Evolutionary conservation across 202 grass and related monocot species (phyloP), one percentile per base, ranked within the genome.

Genomic region (Panicum virgatum): DNA sequence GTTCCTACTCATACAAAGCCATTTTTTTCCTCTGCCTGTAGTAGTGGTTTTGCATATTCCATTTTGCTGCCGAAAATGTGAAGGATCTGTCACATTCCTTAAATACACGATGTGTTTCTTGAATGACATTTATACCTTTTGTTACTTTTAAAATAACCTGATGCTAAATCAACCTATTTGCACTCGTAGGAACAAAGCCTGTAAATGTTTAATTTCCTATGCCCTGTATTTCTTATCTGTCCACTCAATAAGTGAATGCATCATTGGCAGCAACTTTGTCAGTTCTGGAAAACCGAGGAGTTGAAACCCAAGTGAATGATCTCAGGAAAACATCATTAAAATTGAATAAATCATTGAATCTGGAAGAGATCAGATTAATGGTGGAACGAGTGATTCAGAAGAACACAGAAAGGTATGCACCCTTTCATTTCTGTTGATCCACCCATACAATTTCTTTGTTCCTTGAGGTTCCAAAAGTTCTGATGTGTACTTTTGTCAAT

Each of bases 281-380:
- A 62, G 76, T 80, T 75, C 32, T 97, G 46, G 59, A 86, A 75
- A 82, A 78, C 65, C 59, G 68, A 13, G 79, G 62, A 58, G 42
- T 27, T 62, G 76, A 88, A 79, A 30, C 62, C 82, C 77, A 85
- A 79, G 62, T 86, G 78, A 90, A 83, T 37, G 79, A 90, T 74
- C 52, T 82, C 22, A 83, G 36, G 46, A 90, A 76, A 80, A 89
- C 80, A 58, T 91, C 85, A 62, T 52, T 80, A 2, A 88, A 90
- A 77, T 80, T 98, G 56, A 80, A 81, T 48, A 98, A 93, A 82
- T 65, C 77, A 81, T 16, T 90, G 39, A 93, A 85, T 59, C 78
- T 91, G 37, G 77, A 90, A 60, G 96, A 87, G 26, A 93, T 98
- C 72, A 87, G 59, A 46, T 91, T 76, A 66, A 87, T 95, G 52